Conservation (phyloP, 176 grass and related monocot species). For the Tillandsia leiboldiana region DNA sequence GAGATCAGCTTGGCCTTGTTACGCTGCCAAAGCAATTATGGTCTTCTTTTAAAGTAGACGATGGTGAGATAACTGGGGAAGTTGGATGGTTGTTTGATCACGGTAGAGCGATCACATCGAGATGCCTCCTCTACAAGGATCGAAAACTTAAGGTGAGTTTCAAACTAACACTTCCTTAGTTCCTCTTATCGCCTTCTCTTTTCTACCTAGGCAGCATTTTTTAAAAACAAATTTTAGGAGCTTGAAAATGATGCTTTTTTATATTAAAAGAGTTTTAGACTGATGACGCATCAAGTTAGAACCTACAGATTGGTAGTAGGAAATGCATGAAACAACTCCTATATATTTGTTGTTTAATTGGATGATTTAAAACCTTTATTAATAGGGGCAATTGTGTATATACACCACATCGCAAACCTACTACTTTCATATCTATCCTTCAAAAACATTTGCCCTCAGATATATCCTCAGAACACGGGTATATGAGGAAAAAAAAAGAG, state of each 20-base stretch:
- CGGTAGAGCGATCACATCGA: constrained; percentile 52
- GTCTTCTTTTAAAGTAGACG: constrained; percentile 41
- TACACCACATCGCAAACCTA: no score
- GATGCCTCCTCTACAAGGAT: constrained; percentile 45
- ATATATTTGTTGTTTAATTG: background rate
- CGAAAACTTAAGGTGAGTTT: constrained; percentile 56
- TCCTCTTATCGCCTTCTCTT: background rate
- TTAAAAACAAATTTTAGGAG: no score
- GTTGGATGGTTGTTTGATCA: constrained; percentile 61
- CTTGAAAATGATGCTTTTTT: no score
- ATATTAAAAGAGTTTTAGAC: no score
- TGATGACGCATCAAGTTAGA: no score
- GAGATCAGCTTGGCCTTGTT: constrained; percentile 38
- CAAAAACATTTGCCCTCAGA: background rate
- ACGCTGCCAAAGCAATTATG: constrained; percentile 67
- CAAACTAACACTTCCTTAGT: background rate
- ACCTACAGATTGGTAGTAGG: no score
- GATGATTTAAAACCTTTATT: background rate
- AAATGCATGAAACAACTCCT: no score
- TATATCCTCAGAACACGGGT: no score
- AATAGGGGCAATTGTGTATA: background rate
- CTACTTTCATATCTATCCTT: background rate
- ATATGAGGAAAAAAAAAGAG: background rate
- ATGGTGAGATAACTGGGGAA: constrained; percentile 46
- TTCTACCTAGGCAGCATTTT: no score